These are phyloP conservation scores for Backusella westeae DNA, from an alignment of 192 early-diverging fungal genomes.

Conservation along the genomic window DNA sequence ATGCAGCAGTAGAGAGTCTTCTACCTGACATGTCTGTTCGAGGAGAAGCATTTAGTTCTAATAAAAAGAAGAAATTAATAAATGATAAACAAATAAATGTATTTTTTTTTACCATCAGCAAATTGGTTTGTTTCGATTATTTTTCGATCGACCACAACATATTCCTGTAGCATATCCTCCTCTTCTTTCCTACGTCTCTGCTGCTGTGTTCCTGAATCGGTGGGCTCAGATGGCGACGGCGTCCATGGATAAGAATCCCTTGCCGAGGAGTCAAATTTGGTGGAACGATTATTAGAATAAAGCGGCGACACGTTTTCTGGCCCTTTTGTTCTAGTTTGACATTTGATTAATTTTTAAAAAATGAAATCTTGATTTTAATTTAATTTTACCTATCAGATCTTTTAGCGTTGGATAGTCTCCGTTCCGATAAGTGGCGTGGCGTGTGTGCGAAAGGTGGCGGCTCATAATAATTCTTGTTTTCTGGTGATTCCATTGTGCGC, in stretches of 20 bases:
- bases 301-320: conserved; percentile 3
- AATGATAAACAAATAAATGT: background rate
- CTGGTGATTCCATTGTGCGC: background rate
- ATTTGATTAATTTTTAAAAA: background rate
- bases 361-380: no score
- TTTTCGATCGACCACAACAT: conserved; percentile 72
- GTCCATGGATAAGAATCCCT: background rate
- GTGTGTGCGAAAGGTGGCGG: conserved; percentile 15
- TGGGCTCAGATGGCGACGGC: background rate
- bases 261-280: background rate
- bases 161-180: conserved; percentile 65
- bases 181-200: conserved; percentile 22
- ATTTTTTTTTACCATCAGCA: conserved; percentile 58
- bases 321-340: background rate
- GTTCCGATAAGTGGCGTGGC: background rate
- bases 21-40: background rate
- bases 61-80: background rate
- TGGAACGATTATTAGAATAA: background rate
- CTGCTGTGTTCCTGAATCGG: background rate
- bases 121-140: conserved; percentile 73
- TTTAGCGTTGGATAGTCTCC: background rate
- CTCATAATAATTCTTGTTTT: conserved; percentile 14
- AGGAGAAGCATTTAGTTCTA: conserved; percentile 33
- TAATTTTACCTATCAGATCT: background rate
- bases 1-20: background rate